Conservation (phyloP, 2,329 filamentous ascomycete species). For the Penicillium hesseltinei region DNA sequence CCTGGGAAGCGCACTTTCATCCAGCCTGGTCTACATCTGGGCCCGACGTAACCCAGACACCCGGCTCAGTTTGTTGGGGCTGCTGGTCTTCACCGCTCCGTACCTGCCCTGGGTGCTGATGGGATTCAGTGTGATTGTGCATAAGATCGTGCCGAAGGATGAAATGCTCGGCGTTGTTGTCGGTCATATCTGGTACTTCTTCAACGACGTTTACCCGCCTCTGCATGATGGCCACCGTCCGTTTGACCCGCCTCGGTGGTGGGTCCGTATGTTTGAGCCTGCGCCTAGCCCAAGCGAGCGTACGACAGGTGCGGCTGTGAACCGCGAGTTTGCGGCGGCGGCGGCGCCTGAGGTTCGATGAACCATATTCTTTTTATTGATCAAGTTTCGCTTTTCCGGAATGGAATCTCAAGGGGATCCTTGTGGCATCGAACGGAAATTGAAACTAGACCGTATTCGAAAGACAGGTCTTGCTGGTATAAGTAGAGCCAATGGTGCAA, state of each 20-base stretch:
- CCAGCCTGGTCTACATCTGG: slow-evolving; percentile 97
- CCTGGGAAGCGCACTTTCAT: slow-evolving; percentile 87
- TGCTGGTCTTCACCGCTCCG: slow-evolving; percentile 88
- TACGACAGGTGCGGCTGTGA: slow-evolving; percentile 27
- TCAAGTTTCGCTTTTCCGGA: not conserved
- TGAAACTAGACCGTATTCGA: not conserved
- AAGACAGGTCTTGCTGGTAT: not conserved
- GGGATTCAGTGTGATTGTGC: slow-evolving; percentile 85
- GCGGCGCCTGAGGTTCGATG: slow-evolving; percentile 36
- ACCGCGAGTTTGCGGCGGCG: slow-evolving; percentile 35
- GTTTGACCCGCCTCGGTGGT: slow-evolving; percentile 85
- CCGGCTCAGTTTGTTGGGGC: slow-evolving; percentile 79
- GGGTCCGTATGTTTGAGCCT: slow-evolving; percentile 75
- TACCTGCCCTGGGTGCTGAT: slow-evolving; percentile 96
- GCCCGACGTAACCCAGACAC: slow-evolving; percentile 91
- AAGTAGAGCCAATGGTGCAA: not conserved
- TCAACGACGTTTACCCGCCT: slow-evolving; percentile 92
- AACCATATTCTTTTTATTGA: slow-evolving; percentile 1
- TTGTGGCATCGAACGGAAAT: not conserved
- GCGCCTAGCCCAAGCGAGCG: slow-evolving; percentile 10
- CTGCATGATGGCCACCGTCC: slow-evolving; percentile 81
- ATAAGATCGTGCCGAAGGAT: slow-evolving; percentile 86
- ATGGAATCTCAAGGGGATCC: not conserved
- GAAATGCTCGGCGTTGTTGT: slow-evolving; percentile 94
- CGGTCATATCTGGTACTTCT: slow-evolving; percentile 97